Evolutionary conservation across 1,139 yeast species (phyloP), one percentile per base, ranked within the genome.

Genomic region (Petasospora fabianii): DNA sequence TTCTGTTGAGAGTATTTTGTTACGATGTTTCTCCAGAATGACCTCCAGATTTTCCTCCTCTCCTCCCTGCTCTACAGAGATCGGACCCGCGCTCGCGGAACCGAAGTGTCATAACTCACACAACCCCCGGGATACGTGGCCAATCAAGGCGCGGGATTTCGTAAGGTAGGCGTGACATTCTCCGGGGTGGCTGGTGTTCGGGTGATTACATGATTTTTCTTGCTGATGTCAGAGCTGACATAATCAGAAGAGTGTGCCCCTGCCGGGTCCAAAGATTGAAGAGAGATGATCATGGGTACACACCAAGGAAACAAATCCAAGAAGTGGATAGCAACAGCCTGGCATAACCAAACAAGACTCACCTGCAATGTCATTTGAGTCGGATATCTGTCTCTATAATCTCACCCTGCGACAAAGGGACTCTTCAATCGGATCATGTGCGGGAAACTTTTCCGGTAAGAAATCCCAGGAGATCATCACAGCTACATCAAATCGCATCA

Each of bases 361-460:
- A 20, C 22, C 10, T 20, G 22, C 22, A n/a, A n/a, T n/a, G n/a
- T n/a, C n/a, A n/a, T n/a, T n/a, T n/a, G n/a, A n/a, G n/a, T n/a
- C 64, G 15, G 53, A 47, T 8, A 18, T 80, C 39, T 71, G 65
- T 44, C 67, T 87, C 29, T 87, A 86, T 60, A 74, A 85, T 50
- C 66, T 83, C 43, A 83, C 95, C 5, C 64, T 87, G 24, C 71
- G 71, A 49, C 68, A 65, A 20, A 80, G 88, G 8, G 59, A 79
- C 6, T 69, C 78, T 33, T 68, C 78, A 6, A 60, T 69, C 13
- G 60, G 64, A 31, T 70, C 90, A 2, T 65, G 81, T 11, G 68
- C 77, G 3, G 97, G 97, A 2, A 76, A 73, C 48, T 88, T 88
- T 57, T 61, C 74, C 1, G 84, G 84, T 11, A 66, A 64, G 42